These are phyloP conservation scores for Bothriochloa decipiens DNA, from an alignment of 176 grass and related monocot species.

Conservation along the genomic window DNA sequence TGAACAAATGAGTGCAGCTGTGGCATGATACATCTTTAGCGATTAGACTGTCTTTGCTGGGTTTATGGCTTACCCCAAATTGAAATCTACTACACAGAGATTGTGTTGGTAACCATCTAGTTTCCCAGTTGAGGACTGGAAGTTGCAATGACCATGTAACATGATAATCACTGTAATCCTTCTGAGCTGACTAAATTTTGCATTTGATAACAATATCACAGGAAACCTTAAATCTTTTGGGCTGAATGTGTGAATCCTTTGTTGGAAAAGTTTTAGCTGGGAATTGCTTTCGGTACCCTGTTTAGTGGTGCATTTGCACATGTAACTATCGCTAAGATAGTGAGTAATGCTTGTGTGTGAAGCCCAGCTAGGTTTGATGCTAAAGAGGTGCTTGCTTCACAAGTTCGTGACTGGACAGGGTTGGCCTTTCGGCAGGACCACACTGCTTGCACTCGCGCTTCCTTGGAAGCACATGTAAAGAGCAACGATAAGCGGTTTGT, in stretches of 20 bases:
- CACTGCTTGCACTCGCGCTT: neutral
- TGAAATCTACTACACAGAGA: neutral
- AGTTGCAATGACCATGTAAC: constrained; percentile 22
- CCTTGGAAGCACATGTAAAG: neutral
- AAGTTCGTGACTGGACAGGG: neutral
- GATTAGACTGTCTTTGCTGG: constrained; percentile 21
- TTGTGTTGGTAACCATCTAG: constrained; percentile 12
- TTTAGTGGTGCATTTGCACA: neutral
- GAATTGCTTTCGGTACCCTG: neutral
- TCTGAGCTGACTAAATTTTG: constrained; percentile 37
- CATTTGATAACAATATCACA: constrained; percentile 5
- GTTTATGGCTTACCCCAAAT: neutral
- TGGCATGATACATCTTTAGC: constrained; percentile 6
- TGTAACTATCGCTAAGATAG: neutral
- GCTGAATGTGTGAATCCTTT: neutral
- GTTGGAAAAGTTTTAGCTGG: neutral
- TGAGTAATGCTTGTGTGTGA: neutral
- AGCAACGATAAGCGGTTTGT: neutral
- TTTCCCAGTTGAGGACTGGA: constrained; percentile 6
- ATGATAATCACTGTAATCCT: constrained; percentile 11
- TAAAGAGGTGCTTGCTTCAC: neutral
- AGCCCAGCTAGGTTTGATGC: neutral
- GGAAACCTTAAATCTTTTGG: neutral
- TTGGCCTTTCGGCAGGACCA: constrained; percentile 19
- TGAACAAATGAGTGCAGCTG: constrained; percentile 32